Evolutionary conservation across 2,329 filamentous ascomycete genomes (phyloP).

Genomic region (Clonostachys chloroleuca): DNA sequence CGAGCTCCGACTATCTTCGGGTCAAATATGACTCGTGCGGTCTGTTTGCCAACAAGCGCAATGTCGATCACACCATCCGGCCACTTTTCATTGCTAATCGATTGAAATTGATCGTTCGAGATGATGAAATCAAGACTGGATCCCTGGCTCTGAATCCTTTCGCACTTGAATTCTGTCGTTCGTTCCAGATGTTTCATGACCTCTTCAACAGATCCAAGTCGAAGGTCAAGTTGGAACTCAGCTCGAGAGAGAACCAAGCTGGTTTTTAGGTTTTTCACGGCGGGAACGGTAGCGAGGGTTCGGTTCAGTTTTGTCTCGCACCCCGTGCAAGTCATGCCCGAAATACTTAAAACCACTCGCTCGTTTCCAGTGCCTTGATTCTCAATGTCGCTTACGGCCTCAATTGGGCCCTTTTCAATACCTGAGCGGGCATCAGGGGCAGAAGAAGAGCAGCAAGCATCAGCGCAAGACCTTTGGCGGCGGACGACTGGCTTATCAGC

Average conservation of each 20-base stretch:
- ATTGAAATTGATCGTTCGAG: constrained; percentile 6
- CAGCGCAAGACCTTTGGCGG: constrained; percentile 15
- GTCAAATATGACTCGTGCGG: constrained; percentile 12
- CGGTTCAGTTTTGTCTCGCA: constrained; percentile 3
- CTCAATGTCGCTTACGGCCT: constrained; percentile 8
- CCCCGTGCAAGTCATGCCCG: constrained; percentile 4
- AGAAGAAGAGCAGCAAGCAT: constrained; percentile 7
- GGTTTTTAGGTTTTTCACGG: constrained; percentile 1
- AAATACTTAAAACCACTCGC: constrained; percentile 2
- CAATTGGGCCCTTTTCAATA: not conserved
- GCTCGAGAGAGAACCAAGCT: constrained; percentile 1
- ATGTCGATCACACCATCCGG: not conserved
- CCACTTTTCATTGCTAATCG: constrained; percentile 15
- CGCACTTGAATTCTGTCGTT: constrained; percentile 3
- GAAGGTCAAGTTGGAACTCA: constrained; percentile 1
- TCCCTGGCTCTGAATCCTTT: constrained; percentile 21
- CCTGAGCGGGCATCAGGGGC: not conserved
- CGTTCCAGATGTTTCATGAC: constrained; percentile 2
- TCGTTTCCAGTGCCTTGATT: constrained; percentile 13
- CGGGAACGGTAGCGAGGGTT: not conserved
- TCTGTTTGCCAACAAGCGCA: constrained; percentile 6
- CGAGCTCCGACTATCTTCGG: constrained; percentile 14
- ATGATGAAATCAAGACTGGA: constrained; percentile 44
- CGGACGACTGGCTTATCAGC: constrained; percentile 1
- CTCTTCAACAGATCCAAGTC: not conserved